Evolutionary conservation across 2,329 filamentous ascomycete species (phyloP).

Genomic region (Fusarium decemcellulare): DNA sequence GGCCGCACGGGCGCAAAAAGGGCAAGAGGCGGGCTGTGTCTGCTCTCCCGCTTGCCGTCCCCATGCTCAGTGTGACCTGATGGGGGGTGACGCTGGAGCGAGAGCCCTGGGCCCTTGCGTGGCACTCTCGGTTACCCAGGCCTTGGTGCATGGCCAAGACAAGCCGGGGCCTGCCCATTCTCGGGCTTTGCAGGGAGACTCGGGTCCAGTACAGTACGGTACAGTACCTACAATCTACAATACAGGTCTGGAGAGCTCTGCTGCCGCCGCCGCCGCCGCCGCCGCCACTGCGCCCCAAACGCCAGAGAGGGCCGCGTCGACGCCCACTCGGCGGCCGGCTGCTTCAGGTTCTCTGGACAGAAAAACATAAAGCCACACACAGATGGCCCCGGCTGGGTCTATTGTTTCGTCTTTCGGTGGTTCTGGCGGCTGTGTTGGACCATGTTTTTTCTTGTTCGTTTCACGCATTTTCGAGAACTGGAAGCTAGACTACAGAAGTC

Average conservation of each 20-base stretch:
- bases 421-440: background rate
- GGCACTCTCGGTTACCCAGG: background rate
- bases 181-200: background rate
- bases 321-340: background rate
- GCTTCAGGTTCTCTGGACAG: constrained; percentile 1
- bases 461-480: background rate
- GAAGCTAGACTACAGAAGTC: background rate
- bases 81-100: background rate
- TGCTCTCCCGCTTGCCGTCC: background rate
- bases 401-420: background rate
- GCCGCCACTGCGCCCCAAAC: background rate
- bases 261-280: too few relatives aligned
- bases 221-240: too few relatives aligned
- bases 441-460: background rate
- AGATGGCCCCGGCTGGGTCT: background rate
- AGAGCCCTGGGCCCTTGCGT: background rate
- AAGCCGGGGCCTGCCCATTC: background rate
- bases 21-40: constrained; percentile 1
- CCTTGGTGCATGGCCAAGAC: background rate
- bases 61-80: background rate
- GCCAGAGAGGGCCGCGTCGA: background rate
- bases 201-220: too few relatives aligned
- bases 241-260: background rate
- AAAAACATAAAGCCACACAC: constrained; percentile 1
- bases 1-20: background rate